Percentiles rank a stretch among this genome's conserved stretches.
phyloP scores from a whole-genome alignment of 805 yeast species.

The Wickerhamiella azyma region DNA sequence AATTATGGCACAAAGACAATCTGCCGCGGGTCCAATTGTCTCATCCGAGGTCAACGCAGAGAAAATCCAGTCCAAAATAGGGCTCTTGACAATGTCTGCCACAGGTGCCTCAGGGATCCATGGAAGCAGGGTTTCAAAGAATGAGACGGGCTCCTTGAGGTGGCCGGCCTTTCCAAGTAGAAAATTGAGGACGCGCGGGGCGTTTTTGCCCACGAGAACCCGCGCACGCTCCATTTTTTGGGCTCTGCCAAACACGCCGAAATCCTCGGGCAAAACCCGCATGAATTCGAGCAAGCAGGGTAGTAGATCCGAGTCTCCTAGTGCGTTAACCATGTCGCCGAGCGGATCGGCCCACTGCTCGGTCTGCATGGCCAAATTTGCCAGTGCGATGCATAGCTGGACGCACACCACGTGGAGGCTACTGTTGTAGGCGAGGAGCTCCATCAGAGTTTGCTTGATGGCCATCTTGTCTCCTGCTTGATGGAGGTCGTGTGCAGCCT shows the following conservation, averaged over 20 bases:
- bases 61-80: slow-evolving; percentile 58
- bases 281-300: slow-evolving; percentile 54
- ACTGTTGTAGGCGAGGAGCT: slow-evolving; percentile 38
- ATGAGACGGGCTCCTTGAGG: slow-evolving; percentile 29
- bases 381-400: slow-evolving; percentile 69
- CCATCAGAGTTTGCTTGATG: slow-evolving; percentile 56
- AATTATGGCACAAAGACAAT: slow-evolving; percentile 70
- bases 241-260: slow-evolving; percentile 37
- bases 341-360: slow-evolving; percentile 60
- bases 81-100: slow-evolving; percentile 46
- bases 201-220: slow-evolving; percentile 50
- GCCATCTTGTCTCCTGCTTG: slow-evolving; percentile 52
- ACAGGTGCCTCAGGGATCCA: slow-evolving; percentile 87
- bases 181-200: slow-evolving; percentile 51
- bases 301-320: slow-evolving; percentile 30
- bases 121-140: slow-evolving; percentile 66
- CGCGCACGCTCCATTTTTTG: slow-evolving; percentile 34
- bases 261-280: slow-evolving; percentile 82
- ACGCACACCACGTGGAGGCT: slow-evolving; percentile 50
- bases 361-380: slow-evolving; percentile 70
- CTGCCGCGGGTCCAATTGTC: slow-evolving; percentile 72
- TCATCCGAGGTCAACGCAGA: slow-evolving; percentile 42
- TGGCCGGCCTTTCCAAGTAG: slow-evolving; percentile 34
- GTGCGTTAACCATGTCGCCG: slow-evolving; percentile 43
- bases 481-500: slow-evolving; percentile 66